These are phyloP conservation scores for Noccaea bulbosa DNA, from an alignment of 345 rosid species.

Conservation along the genomic window DNA sequence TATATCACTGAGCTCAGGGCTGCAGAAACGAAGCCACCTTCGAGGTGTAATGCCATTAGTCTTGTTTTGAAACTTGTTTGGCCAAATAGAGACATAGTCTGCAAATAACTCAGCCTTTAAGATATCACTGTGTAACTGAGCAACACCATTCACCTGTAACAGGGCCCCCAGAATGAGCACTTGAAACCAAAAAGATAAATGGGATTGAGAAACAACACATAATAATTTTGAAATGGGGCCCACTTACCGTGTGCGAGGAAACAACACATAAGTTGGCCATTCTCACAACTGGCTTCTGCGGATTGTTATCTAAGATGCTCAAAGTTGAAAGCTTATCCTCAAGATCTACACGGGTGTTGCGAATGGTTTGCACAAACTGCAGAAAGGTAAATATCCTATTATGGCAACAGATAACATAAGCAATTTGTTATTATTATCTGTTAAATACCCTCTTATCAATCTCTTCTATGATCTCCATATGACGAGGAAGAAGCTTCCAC, in stretches of 20 bases:
- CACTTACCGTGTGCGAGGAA: conserved; percentile 79
- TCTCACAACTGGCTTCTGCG: conserved; percentile 88
- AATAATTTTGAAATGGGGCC: no score
- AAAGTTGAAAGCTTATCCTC: conserved; percentile 80
- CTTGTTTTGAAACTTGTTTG: conserved; percentile 91
- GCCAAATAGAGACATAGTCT: conserved; percentile 94
- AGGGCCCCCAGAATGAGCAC: conserved; percentile 29
- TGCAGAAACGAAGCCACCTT: conserved; percentile 95
- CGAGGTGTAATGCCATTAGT: conserved; percentile 98
- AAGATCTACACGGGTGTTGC: conserved; percentile 60
- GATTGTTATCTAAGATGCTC: conserved; percentile 81
- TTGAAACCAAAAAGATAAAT: conserved; percentile 12
- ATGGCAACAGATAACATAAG: conserved; percentile 27
- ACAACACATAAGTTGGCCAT: conserved; percentile 98
- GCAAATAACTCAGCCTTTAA: conserved; percentile 84
- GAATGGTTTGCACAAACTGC: conserved; percentile 77
- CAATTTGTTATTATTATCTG: conserved; percentile 9
- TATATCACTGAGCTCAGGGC: conserved; percentile 90
- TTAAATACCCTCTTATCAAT: conserved; percentile 79
- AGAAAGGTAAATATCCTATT: conserved; percentile 26
- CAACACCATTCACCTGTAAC: conserved; percentile 94
- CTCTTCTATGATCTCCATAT: conserved; percentile 96
- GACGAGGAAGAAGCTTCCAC: conserved; percentile 99
- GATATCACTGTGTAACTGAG: conserved; percentile 94
- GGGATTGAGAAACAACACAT: no score